phyloP scores from a whole-genome alignment of 352 stramenopile genomes.

The Phytophthora cactorum region DNA sequence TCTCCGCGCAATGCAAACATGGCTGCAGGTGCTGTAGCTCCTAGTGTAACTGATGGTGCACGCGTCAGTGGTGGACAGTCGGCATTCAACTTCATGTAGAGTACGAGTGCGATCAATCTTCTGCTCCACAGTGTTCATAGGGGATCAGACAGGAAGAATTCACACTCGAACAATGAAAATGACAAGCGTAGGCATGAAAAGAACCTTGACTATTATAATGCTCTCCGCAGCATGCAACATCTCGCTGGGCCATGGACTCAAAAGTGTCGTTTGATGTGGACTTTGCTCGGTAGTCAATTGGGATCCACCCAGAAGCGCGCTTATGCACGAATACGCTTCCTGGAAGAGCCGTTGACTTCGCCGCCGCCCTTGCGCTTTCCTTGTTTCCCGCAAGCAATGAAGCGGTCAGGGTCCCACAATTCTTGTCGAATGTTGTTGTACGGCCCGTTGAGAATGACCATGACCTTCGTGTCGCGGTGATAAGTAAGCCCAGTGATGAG shows the following conservation, averaged over 20 bases:
- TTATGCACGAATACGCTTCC: constrained; percentile 46
- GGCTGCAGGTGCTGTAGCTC: constrained; percentile 15
- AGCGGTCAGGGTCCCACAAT: constrained; percentile 67
- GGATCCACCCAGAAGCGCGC: background rate
- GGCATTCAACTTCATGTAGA: constrained; percentile 92
- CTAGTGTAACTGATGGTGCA: constrained; percentile 20
- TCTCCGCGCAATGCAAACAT: constrained; percentile 60
- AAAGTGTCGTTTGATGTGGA: background rate
- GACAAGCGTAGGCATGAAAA: constrained; percentile 20
- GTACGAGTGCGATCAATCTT: constrained; percentile 29
- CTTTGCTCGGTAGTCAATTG: constrained; percentile 2
- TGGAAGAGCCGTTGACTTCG: constrained; percentile 10
- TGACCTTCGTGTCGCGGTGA: constrained; percentile 88
- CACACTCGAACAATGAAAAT: constrained; percentile 29
- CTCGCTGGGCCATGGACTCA: constrained; percentile 8
- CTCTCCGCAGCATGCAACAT: constrained; percentile 15
- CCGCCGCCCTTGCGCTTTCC: constrained; percentile 39
- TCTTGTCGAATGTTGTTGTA: constrained; percentile 86
- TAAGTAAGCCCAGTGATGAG: constrained; percentile 87
- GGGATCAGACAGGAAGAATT: constrained; percentile 8
- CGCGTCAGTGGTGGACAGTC: constrained; percentile 58
- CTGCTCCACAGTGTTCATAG: constrained; percentile 9
- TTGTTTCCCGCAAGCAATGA: constrained; percentile 49
- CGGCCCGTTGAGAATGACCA: constrained; percentile 88
- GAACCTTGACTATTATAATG: constrained; percentile 25